Conservation (phyloP, 2,329 filamentous ascomycete genomes). For the Penicillium freii region DNA sequence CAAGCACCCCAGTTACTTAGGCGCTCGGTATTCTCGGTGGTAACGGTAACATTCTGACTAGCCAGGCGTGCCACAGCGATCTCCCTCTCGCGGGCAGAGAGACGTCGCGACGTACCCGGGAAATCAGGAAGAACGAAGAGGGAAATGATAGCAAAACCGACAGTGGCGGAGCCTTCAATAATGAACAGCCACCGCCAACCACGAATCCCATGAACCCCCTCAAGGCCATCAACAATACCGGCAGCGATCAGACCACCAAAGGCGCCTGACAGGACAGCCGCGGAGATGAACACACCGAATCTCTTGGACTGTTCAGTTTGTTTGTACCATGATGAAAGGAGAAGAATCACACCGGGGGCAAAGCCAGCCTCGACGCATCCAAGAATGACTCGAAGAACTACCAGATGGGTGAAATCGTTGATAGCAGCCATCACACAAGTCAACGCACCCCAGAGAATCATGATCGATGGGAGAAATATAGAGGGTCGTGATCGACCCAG, state of each 20-base stretch:
- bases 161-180: slow-evolving; percentile 45
- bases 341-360: slow-evolving; percentile 25
- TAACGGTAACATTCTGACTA: slow-evolving; percentile 18
- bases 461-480: slow-evolving; percentile 51
- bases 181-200: slow-evolving; percentile 57
- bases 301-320: slow-evolving; percentile 57
- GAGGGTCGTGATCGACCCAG: slow-evolving; percentile 51
- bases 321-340: slow-evolving; percentile 60
- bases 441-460: slow-evolving; percentile 54
- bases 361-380: slow-evolving; percentile 29
- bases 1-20: slow-evolving; percentile 23
- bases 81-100: slow-evolving; percentile 32
- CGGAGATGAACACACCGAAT: slow-evolving; percentile 59
- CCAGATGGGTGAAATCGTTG: slow-evolving; percentile 48
- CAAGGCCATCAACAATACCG: slow-evolving; percentile 49
- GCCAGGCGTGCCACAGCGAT: slow-evolving; percentile 27
- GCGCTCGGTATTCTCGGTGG: slow-evolving; percentile 13
- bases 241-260: slow-evolving; percentile 54
- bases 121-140: slow-evolving; percentile 52
- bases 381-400: slow-evolving; percentile 41
- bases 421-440: slow-evolving; percentile 53
- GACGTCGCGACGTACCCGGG: slow-evolving; percentile 46
- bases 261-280: slow-evolving; percentile 55
- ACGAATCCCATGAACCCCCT: slow-evolving; percentile 45
- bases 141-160: slow-evolving; percentile 45